phyloP scores from a whole-genome alignment of 2,329 filamentous ascomycete genomes.

The Stagonosporopsis tanaceti region DNA sequence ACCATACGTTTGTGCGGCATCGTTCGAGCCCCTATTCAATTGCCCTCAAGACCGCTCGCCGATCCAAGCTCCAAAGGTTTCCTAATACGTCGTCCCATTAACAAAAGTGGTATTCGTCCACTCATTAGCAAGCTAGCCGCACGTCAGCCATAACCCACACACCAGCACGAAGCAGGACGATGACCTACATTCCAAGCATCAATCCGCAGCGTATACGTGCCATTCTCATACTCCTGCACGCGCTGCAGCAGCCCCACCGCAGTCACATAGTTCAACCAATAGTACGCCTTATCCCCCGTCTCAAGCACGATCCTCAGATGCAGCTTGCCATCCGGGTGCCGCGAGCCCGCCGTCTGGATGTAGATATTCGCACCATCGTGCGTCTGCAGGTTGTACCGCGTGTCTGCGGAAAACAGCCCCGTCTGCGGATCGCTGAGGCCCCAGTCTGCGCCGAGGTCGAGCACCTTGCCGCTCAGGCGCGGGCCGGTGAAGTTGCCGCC shows the following conservation, averaged over 20 bases:
- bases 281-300: constrained; percentile 18
- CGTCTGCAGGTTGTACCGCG: constrained; percentile 25
- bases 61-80: too few relatives aligned
- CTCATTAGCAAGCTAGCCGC: constrained; percentile 10
- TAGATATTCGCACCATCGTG: constrained; percentile 30
- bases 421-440: constrained; percentile 20
- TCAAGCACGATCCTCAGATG: constrained; percentile 16
- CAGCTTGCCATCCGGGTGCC: constrained; percentile 25
- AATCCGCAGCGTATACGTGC: constrained; percentile 15
- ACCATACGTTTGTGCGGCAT: too few relatives aligned
- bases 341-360: constrained; percentile 37
- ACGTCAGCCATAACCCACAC: neutral
- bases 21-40: too few relatives aligned
- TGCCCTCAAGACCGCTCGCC: too few relatives aligned
- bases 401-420: constrained; percentile 14
- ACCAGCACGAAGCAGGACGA: neutral
- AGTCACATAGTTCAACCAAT: constrained; percentile 19
- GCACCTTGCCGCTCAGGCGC: constrained; percentile 29
- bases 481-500: constrained; percentile 43
- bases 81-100: constrained; percentile 10
- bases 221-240: constrained; percentile 14
- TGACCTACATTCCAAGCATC: constrained; percentile 25
- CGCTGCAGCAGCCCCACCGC: constrained; percentile 16
- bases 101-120: constrained; percentile 17
- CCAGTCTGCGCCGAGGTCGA: constrained; percentile 44